Conservation (phyloP, 495 filamentous ascomycete species). For the Talaromyces stipitatus region DNA sequence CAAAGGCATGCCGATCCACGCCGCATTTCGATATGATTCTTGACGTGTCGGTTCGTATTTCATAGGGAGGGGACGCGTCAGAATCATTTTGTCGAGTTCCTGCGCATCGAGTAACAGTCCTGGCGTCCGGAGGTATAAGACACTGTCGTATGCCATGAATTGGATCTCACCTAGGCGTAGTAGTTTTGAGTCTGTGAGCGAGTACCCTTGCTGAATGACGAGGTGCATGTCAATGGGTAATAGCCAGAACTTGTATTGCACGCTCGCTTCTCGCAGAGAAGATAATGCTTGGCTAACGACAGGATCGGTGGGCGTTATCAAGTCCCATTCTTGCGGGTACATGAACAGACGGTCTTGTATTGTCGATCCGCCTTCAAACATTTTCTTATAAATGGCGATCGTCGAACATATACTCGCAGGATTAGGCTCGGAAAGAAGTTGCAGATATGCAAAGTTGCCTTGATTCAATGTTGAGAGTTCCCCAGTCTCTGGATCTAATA, state of each 20-base stretch:
- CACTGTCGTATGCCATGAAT: slow-evolving; percentile 42
- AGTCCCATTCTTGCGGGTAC: slow-evolving; percentile 41
- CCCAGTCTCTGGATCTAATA: slow-evolving; percentile 2
- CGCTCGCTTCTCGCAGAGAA: slow-evolving; percentile 28
- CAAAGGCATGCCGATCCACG: slow-evolving; percentile 37
- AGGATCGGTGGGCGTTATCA: slow-evolving; percentile 17
- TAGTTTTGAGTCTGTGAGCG: slow-evolving; percentile 31
- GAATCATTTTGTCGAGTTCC: slow-evolving; percentile 30
- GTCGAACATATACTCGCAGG: slow-evolving; percentile 40
- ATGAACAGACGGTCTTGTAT: slow-evolving; percentile 42
- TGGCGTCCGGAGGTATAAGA: slow-evolving; percentile 34
- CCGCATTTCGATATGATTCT: slow-evolving; percentile 36
- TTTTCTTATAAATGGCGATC: slow-evolving; percentile 36
- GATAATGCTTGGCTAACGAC: slow-evolving; percentile 24
- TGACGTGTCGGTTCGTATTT: slow-evolving; percentile 26
- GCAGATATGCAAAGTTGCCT: slow-evolving; percentile 38
- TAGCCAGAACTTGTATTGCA: slow-evolving; percentile 38
- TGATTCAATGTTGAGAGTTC: not conserved
- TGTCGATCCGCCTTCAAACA: slow-evolving; percentile 26
- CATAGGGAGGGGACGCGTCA: slow-evolving; percentile 27
- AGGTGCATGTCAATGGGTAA: slow-evolving; percentile 38
- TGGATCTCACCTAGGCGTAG: slow-evolving; percentile 37
- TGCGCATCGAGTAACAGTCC: slow-evolving; percentile 32
- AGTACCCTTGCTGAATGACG: slow-evolving; percentile 27
- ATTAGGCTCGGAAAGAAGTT: slow-evolving; percentile 36